A percentile compares a stretch with the other conserved stretches of the same genome.
Conservation (phyloP, 306 rosid species). For the Rubus idaeus region DNA sequence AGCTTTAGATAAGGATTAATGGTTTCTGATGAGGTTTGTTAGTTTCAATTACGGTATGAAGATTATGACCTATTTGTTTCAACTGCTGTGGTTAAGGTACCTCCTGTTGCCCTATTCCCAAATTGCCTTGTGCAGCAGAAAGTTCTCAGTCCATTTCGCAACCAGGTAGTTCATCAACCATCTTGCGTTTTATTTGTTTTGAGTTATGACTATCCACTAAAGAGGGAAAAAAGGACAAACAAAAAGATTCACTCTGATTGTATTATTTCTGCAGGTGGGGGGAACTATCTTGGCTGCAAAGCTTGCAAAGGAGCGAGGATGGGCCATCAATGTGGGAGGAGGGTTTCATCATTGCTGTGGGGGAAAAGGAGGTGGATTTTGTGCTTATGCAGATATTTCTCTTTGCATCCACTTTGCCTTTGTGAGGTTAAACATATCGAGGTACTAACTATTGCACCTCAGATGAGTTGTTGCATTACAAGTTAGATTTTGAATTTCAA, state of each 20-base stretch:
- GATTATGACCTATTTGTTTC: conserved; percentile 12
- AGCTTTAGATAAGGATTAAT: conserved; percentile 2
- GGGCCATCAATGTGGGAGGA: conserved; percentile 97
- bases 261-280: conserved; percentile 61
- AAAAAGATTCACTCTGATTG: conserved; percentile 16
- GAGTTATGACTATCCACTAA: neutral
- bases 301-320: conserved; percentile 89
- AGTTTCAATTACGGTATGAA: conserved; percentile 1
- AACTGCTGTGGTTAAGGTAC: conserved; percentile 57
- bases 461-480: conserved; percentile 9
- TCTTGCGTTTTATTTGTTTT: conserved; percentile 5
- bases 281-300: conserved; percentile 87
- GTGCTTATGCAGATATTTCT: conserved; percentile 86
- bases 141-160: conserved; percentile 77
- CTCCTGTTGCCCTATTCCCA: conserved; percentile 80
- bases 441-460: conserved; percentile 41
- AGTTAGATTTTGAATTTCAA: conserved; percentile 23
- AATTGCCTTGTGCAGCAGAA: conserved; percentile 66
- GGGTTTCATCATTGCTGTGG: conserved; percentile 96
- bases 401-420: conserved; percentile 79
- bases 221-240: neutral
- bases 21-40: neutral
- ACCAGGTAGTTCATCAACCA: conserved; percentile 53
- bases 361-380: conserved; percentile 85
- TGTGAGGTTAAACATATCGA: conserved; percentile 67